Percentiles rank a stretch among this genome's conserved stretches.
Conservation (phyloP, 495 filamentous ascomycete genomes). For the Penicillium robsamsonii region DNA sequence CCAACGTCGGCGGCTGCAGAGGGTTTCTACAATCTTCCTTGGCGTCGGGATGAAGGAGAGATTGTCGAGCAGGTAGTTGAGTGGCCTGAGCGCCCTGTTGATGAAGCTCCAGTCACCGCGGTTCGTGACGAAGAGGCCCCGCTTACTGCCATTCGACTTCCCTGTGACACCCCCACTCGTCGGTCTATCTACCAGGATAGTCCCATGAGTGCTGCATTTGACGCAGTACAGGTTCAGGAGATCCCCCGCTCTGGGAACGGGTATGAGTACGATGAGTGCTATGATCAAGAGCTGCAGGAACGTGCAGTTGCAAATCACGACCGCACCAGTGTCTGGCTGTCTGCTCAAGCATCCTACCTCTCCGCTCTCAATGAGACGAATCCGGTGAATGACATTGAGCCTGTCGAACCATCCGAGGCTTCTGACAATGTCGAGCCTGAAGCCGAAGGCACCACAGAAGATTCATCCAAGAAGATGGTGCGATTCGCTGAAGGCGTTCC, state of each 20-base stretch:
- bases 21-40: slow-evolving; percentile 80
- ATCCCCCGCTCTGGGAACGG: slow-evolving; percentile 39
- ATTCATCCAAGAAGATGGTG: slow-evolving; percentile 65
- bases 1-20: slow-evolving; percentile 79
- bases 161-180: slow-evolving; percentile 27
- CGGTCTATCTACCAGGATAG: slow-evolving; percentile 27
- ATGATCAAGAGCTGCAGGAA: slow-evolving; percentile 63
- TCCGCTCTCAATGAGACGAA: slow-evolving; percentile 66
- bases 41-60: slow-evolving; percentile 50
- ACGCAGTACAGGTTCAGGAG: slow-evolving; percentile 37
- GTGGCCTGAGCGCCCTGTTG: slow-evolving; percentile 47
- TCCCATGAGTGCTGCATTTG: slow-evolving; percentile 32
- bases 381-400: slow-evolving; percentile 48
- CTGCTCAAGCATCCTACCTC: slow-evolving; percentile 74
- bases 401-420: slow-evolving; percentile 29
- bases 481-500: slow-evolving; percentile 63
- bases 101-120: slow-evolving; percentile 43
- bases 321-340: slow-evolving; percentile 78
- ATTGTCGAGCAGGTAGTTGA: slow-evolving; percentile 69
- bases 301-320: slow-evolving; percentile 66
- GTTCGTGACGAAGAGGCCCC: slow-evolving; percentile 55
- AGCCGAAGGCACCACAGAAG: slow-evolving; percentile 16
- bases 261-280: slow-evolving; percentile 68
- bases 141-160: slow-evolving; percentile 58
- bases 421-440: slow-evolving; percentile 17